These are phyloP conservation scores for apple (Malus domestica) DNA, from an alignment of 306 rosid species.

Conservation along the genomic window DNA sequence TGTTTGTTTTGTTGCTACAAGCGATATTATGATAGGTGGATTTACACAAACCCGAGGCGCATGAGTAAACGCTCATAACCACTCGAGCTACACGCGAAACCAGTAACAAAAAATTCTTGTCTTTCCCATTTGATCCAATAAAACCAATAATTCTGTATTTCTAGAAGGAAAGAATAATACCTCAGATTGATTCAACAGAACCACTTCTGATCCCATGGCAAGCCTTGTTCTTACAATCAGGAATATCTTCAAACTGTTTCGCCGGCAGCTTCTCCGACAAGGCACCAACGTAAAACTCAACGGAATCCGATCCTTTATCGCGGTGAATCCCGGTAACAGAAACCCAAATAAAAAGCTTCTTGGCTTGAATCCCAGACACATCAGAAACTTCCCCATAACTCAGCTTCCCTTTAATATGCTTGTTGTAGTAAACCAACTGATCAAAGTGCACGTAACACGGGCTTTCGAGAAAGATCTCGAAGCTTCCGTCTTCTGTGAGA, in stretches of 20 bases:
- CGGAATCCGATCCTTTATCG: conserved; percentile 21
- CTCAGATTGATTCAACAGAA: conserved; percentile 19
- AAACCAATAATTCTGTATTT: background rate
- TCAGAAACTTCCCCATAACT: conserved; percentile 37
- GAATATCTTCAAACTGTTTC: conserved; percentile 35
- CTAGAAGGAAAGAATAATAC: background rate
- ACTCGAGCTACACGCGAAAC: background rate
- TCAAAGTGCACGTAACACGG: conserved; percentile 54
- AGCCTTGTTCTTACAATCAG: conserved; percentile 29
- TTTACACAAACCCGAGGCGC: background rate
- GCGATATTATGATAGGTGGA: background rate
- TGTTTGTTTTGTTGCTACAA: background rate
- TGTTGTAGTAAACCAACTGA: conserved; percentile 44
- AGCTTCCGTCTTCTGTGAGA: conserved; percentile 43
- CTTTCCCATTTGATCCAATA: background rate
- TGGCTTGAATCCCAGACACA: conserved; percentile 65
- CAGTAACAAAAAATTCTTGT: background rate
- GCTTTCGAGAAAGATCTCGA: conserved; percentile 36
- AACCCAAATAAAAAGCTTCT: conserved; percentile 55
- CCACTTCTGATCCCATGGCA: background rate
- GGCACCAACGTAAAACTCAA: conserved; percentile 53
- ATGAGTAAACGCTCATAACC: background rate
- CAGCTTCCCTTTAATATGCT: conserved; percentile 42
- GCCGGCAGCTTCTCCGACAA: conserved; percentile 53
- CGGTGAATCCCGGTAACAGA: conserved; percentile 50